Conservation (phyloP, 2,329 filamentous ascomycete species). For the Colletotrichum incanum region DNA sequence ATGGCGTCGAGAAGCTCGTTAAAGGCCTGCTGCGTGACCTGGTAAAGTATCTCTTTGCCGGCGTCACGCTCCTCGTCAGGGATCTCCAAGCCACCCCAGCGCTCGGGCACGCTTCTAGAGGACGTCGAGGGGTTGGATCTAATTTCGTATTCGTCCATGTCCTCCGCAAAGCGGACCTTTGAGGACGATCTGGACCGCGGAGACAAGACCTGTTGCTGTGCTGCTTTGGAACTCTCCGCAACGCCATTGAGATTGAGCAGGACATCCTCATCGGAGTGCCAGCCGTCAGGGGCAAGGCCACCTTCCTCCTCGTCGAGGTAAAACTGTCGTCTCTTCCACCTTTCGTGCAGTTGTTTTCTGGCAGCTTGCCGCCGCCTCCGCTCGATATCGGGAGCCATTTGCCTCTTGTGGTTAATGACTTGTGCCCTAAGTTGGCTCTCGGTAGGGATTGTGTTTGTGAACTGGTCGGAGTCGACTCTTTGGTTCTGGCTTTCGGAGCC, state of each 20-base stretch:
- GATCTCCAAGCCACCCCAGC: slow-evolving; percentile 85
- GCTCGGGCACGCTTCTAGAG: slow-evolving; percentile 79
- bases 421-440: slow-evolving; percentile 61
- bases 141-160: slow-evolving; percentile 78
- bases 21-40: slow-evolving; percentile 91
- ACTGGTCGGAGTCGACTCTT: slow-evolving; percentile 47
- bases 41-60: slow-evolving; percentile 90
- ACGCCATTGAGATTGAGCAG: slow-evolving; percentile 57
- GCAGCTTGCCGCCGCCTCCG: slow-evolving; percentile 59
- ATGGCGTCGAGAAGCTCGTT: slow-evolving; percentile 92
- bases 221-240: slow-evolving; percentile 62
- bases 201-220: slow-evolving; percentile 57
- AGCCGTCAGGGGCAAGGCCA: slow-evolving; percentile 74
- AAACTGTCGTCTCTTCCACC: slow-evolving; percentile 84
- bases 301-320: slow-evolving; percentile 92
- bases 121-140: slow-evolving; percentile 82
- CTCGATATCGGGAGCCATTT: slow-evolving; percentile 55
- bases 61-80: slow-evolving; percentile 86
- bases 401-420: slow-evolving; percentile 55
- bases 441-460: slow-evolving; percentile 52
- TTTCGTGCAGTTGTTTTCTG: slow-evolving; percentile 73
- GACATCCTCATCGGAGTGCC: slow-evolving; percentile 73
- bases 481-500: slow-evolving; percentile 21
- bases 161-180: slow-evolving; percentile 84
- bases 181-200: slow-evolving; percentile 81